These are phyloP conservation scores for Ophiocordyceps australis DNA, from an alignment of 2,329 filamentous ascomycete species.

Conservation along the genomic window DNA sequence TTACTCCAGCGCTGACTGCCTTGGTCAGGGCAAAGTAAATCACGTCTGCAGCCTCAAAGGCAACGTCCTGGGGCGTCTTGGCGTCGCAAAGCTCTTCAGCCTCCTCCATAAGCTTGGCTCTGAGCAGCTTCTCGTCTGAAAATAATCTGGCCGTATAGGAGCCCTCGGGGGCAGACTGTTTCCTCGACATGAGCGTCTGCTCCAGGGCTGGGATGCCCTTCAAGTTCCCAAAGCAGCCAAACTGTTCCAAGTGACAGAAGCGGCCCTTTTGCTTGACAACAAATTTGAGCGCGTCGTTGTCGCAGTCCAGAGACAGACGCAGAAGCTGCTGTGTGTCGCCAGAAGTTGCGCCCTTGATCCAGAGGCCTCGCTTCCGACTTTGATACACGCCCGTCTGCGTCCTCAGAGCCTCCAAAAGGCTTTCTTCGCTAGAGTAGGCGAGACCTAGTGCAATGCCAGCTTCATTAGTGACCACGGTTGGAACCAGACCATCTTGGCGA, in stretches of 20 bases:
- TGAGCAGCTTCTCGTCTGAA: conserved; percentile 72
- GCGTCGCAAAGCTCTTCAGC: conserved; percentile 89
- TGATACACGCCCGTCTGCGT: conserved; percentile 78
- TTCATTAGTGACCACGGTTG: conserved; percentile 85
- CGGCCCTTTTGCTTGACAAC: conserved; percentile 76
- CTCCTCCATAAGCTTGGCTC: conserved; percentile 97
- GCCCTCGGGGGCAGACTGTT: conserved; percentile 63
- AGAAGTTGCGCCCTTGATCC: conserved; percentile 92
- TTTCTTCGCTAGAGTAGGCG: conserved; percentile 88
- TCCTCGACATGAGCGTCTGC: conserved; percentile 69
- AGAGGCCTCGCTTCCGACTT: conserved; percentile 84
- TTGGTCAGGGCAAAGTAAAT: conserved; percentile 93
- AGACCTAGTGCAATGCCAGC: conserved; percentile 68
- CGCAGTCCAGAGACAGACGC: conserved; percentile 74
- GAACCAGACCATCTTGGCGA: conserved; percentile 63
- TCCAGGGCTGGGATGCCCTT: conserved; percentile 69
- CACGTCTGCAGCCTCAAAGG: conserved; percentile 87
- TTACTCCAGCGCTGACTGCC: conserved; percentile 70
- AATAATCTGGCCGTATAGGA: conserved; percentile 92
- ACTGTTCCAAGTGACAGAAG: conserved; percentile 88
- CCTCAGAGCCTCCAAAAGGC: conserved; percentile 67
- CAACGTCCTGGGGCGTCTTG: conserved; percentile 62
- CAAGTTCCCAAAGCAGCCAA: conserved; percentile 81
- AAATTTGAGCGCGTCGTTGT: conserved; percentile 82
- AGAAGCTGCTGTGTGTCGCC: conserved; percentile 86